These are phyloP conservation scores for Saccharomycopsis capsularis DNA, from an alignment of 805 yeast genomes.

Conservation along the genomic window DNA sequence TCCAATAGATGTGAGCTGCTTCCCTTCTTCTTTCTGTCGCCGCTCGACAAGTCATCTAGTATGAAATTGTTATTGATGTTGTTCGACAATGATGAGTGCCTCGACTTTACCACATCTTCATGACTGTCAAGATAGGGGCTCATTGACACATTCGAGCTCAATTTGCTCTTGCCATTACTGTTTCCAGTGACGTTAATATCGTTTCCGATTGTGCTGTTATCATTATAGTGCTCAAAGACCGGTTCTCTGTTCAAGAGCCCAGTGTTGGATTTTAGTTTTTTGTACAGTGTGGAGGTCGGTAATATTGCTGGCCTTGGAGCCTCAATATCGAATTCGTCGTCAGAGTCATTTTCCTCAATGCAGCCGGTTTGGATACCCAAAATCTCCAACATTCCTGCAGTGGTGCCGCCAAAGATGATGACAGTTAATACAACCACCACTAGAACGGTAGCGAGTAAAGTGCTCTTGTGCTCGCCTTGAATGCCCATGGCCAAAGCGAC, in stretches of 20 bases:
- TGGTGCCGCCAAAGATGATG: slow-evolving; percentile 94
- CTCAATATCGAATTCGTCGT: slow-evolving; percentile 94
- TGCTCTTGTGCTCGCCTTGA: slow-evolving; percentile 86
- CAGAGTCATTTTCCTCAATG: slow-evolving; percentile 66
- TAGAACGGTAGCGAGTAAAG: slow-evolving; percentile 86
- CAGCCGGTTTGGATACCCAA: slow-evolving; percentile 90
- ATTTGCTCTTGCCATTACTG: not conserved
- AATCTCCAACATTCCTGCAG: slow-evolving; percentile 96
- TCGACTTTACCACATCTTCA: not conserved
- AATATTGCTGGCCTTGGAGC: slow-evolving; percentile 37
- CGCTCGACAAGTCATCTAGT: not conserved
- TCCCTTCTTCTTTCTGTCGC: not conserved
- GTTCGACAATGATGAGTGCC: not conserved
- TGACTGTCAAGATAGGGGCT: not conserved
- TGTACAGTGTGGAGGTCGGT: slow-evolving; percentile 9
- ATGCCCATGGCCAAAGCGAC: slow-evolving; percentile 97
- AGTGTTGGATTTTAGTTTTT: not conserved
- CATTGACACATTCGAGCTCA: not conserved
- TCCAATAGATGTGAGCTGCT: slow-evolving; percentile 5
- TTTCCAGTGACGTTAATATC: not conserved
- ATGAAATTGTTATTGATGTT: not conserved
- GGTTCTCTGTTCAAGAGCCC: not conserved
- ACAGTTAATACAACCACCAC: slow-evolving; percentile 97
- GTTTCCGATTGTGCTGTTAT: not conserved
- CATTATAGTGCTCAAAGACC: too few species aligned